Evolutionary conservation across 768 basidiomycete species (phyloP), one percentile per base, ranked within the genome.

Genomic region (Psilocybe tampanensis): DNA sequence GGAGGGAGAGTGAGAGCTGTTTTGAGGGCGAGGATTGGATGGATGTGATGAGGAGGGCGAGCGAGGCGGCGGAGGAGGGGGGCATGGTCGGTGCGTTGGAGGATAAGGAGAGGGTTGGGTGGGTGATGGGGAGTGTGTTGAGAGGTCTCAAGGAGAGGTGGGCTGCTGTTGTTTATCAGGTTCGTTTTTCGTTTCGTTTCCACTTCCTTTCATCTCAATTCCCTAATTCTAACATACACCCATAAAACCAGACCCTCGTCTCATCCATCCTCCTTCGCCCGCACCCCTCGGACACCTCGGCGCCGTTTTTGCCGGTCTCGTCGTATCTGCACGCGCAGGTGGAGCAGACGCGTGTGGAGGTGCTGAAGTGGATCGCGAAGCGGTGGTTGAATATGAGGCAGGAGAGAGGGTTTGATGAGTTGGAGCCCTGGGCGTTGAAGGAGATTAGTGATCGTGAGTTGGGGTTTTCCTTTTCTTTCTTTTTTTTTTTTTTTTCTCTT

Each of bases 371-470:
- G 82, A 82, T 98, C 54, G 83, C 84, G 8, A 85, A 86, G 56
- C 82, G 90, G 3, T 97, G 93, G 94, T 66, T 88, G 44, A 80
- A 76, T 12, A 82, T 94, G 24, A 80, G 88, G 12, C 84, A 88
- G 47, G 85, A 86, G 49, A 83, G 85, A n/a, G 92, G 91, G 0
- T 96, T 98, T 64, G 87, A 89, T 49, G 67, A 73, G 3, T 77
- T 98, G n/a, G 93, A 96, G 47, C 81, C 80, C 3, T 97, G 94
- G 93, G 86, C 90, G 0, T 69, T 95, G 52, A 89, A 93, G 68
- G 96, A 98, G 66, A 93, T 98, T 39, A 82, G 85, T 41, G 84
- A 90, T 65, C 82, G 93, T 92, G 60, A 64, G 89, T 78, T 32
- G 49, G 34, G 39, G 39, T 21, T 43, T 34, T 26, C 52, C 7